Base-by-base conservation (phyloP, 371 early-diverging fungal species). In the Batkoa obscura region DNA sequence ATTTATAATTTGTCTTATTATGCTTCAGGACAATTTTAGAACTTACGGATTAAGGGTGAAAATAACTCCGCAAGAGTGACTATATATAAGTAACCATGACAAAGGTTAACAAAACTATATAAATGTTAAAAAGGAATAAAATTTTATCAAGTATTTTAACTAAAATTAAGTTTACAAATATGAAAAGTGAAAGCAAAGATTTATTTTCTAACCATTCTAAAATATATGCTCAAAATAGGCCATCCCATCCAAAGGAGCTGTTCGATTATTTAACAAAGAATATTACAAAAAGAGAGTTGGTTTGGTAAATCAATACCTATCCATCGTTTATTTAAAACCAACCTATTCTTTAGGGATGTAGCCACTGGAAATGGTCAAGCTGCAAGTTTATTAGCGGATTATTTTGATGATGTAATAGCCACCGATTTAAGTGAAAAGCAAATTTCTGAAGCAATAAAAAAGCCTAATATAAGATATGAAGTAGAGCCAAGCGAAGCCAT, bases 281-380 rank as follows among this genome's bases (percentile, higher is more conserved):
- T n/a, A n/a, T 15, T n/a, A 17, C 6, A 12, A 4, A 39, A 3
- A 34, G 30, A 38, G 10, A 5, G 12, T 35, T 53, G 38, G 53
- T 39, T 8, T 53, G 53, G 53, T 53, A 53, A 39, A 8, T 37
- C n/a, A 32, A n/a, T 45, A 15, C 17, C 15, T n/a, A 45, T 15
- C 4, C 17, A 8, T 4, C n/a, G 3, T 8, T 8, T 37, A 4
- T 23, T 32, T 8, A 23, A 45, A 4, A 4, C 4, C n/a, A 32
- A 10, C 10, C 15, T 9, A 9, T 9, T 45, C 4, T 3, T 3
- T 45, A 53, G 53, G 53, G 53, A 53, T 38, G 53, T 53, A 23
- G 53, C 53, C 3, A 37, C 38, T 53, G 53, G 53, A 2, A 53
- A 53, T 53, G 53, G 53, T 15, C 53, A 53, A n/a, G 53, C 53